Evolutionary conservation across 352 stramenopile genomes (phyloP).

Genomic region (Pythium folliculosum): DNA sequence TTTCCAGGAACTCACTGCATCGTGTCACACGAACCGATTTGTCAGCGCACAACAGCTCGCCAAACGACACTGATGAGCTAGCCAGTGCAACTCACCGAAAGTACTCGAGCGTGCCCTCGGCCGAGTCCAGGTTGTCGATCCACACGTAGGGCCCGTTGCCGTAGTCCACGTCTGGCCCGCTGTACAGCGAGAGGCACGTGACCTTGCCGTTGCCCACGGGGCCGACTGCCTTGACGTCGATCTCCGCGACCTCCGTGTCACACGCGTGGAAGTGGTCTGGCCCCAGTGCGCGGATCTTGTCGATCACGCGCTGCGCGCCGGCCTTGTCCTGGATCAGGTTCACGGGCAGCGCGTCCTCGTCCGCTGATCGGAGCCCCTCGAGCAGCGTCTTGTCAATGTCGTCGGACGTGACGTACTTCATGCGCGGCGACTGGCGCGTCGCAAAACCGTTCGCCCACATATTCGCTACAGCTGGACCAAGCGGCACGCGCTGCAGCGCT

Average conservation of each 20-base stretch:
- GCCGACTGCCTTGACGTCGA: conserved; percentile 94
- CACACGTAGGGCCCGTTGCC: conserved; percentile 91
- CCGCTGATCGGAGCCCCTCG: conserved; percentile 56
- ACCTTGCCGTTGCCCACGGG: conserved; percentile 97
- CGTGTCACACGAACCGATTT: not conserved
- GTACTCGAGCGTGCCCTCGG: conserved; percentile 80
- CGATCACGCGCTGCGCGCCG: conserved; percentile 59
- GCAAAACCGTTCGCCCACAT: conserved; percentile 1
- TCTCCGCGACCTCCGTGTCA: conserved; percentile 98
- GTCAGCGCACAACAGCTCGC: not conserved
- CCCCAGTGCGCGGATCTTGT: conserved; percentile 58
- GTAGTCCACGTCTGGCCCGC: conserved; percentile 95
- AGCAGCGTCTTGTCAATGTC: conserved; percentile 61
- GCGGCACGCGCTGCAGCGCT: not conserved
- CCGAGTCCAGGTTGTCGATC: conserved; percentile 93
- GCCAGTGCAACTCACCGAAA: conserved; percentile 36
- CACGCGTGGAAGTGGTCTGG: conserved; percentile 91
- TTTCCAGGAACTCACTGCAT: conserved; percentile 93
- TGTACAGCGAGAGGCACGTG: conserved; percentile 97
- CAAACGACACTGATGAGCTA: too few species aligned
- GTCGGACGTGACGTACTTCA: conserved; percentile 75
- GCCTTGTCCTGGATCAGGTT: conserved; percentile 81
- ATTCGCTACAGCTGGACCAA: not conserved
- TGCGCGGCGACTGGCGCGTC: conserved; percentile 2
- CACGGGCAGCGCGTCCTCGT: conserved; percentile 66